A percentile compares a stretch with the other conserved stretches of the same genome.
Evolutionary conservation across 2,329 filamentous ascomycete species (phyloP).

Genomic region (Acrocalymma vagum): DNA sequence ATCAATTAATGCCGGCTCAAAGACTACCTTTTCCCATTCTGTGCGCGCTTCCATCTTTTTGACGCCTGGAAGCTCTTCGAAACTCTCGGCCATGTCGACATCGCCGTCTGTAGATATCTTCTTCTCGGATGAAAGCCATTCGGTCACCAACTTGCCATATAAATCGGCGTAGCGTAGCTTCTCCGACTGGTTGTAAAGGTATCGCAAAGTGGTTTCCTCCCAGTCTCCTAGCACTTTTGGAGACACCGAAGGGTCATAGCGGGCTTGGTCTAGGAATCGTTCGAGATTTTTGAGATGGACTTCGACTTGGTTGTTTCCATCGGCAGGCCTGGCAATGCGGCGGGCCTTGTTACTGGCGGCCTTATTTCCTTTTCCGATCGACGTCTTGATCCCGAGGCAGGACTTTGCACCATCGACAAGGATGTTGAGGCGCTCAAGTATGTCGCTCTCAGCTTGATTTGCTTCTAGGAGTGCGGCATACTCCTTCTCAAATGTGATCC

Average conservation of each 20-base stretch:
- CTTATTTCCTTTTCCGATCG: conserved; percentile 11
- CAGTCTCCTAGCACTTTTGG: conserved; percentile 40
- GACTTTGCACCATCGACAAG: conserved; percentile 40
- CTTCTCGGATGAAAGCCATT: conserved; percentile 45
- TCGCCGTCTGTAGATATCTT: conserved; percentile 21
- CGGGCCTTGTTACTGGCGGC: no score
- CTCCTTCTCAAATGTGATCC: conserved; percentile 38
- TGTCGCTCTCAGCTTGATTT: conserved; percentile 22
- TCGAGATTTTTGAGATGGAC: conserved; percentile 42
- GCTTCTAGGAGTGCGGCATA: conserved; percentile 24
- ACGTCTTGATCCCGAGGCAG: conserved; percentile 34
- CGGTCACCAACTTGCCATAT: conserved; percentile 45
- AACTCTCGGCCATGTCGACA: conserved; percentile 35
- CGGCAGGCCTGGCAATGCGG: no score
- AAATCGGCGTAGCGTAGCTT: conserved; percentile 46
- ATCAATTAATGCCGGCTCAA: conserved; percentile 35
- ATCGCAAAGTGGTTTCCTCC: conserved; percentile 36
- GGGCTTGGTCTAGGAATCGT: conserved; percentile 46
- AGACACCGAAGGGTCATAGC: conserved; percentile 47
- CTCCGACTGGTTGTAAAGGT: conserved; percentile 45
- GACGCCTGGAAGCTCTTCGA: conserved; percentile 39
- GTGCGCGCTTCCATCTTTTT: conserved; percentile 38
- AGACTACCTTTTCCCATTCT: conserved; percentile 43
- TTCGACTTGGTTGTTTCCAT: conserved; percentile 30
- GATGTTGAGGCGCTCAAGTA: conserved; percentile 30